These are phyloP conservation scores for Boletus sp. DNA, from an alignment of 768 basidiomycete species.

Conservation along the genomic window DNA sequence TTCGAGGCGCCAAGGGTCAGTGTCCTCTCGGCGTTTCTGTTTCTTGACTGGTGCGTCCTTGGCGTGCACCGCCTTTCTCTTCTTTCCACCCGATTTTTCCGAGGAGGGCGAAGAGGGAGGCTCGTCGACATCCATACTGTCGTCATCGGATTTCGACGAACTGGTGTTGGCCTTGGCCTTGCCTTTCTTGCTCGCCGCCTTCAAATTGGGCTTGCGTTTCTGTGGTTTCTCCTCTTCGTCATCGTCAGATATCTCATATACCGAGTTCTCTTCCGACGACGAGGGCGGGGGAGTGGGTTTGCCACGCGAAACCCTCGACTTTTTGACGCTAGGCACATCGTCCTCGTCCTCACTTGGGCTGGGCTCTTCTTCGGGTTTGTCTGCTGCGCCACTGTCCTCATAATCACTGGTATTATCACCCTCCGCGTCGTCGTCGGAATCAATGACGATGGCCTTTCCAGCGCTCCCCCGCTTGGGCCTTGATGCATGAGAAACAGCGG, in stretches of 20 bases:
- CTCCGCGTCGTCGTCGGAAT: slow-evolving; percentile 54
- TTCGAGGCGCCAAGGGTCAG: slow-evolving; percentile 77
- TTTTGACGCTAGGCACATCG: slow-evolving; percentile 20
- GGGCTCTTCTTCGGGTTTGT: slow-evolving; percentile 40
- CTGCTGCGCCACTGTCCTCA: slow-evolving; percentile 31
- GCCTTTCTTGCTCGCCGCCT: slow-evolving; percentile 18
- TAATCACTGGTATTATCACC: slow-evolving; percentile 27
- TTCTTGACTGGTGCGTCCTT: slow-evolving; percentile 47
- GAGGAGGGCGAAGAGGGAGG: slow-evolving; percentile 35
- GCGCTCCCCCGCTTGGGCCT: slow-evolving; percentile 37
- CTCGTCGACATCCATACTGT: slow-evolving; percentile 61
- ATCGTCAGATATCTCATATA: slow-evolving; percentile 23
- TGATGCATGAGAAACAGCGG: slow-evolving; percentile 37
- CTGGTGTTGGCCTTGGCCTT: slow-evolving; percentile 25
- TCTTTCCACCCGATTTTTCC: slow-evolving; percentile 40
- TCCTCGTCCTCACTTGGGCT: slow-evolving; percentile 25
- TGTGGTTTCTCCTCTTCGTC: slow-evolving; percentile 31
- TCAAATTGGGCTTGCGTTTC: slow-evolving; percentile 30
- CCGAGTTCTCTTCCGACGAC: slow-evolving; percentile 32
- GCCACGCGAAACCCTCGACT: slow-evolving; percentile 20
- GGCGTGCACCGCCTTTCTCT: slow-evolving; percentile 39
- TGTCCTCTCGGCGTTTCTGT: slow-evolving; percentile 58
- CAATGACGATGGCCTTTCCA: slow-evolving; percentile 40
- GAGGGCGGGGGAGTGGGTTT: slow-evolving; percentile 31
- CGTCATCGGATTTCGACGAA: slow-evolving; percentile 39